Evolutionary conservation across 2,329 filamentous ascomycete genomes (phyloP).

Genomic region (Aspergillus unguis): DNA sequence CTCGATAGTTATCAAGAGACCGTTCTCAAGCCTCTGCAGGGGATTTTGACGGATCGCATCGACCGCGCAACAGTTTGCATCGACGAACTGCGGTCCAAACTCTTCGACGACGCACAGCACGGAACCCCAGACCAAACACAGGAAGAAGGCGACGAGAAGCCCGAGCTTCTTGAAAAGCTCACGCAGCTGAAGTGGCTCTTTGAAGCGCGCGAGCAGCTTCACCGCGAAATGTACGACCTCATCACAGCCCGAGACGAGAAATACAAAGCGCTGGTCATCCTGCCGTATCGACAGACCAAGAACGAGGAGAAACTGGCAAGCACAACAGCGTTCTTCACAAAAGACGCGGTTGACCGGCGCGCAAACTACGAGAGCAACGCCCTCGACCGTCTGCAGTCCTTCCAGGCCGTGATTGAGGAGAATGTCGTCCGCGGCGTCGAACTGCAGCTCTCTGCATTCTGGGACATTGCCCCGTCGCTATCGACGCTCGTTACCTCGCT

Average conservation of each 20-base stretch:
- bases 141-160: slow-evolving; percentile 92
- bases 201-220: slow-evolving; percentile 82
- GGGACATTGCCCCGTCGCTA: slow-evolving; percentile 90
- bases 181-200: slow-evolving; percentile 97
- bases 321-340: slow-evolving; percentile 76
- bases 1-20: slow-evolving; percentile 81
- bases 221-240: slow-evolving; percentile 81
- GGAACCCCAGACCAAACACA: slow-evolving; percentile 77
- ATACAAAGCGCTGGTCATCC: slow-evolving; percentile 78
- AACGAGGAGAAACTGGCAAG: slow-evolving; percentile 76
- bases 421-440: slow-evolving; percentile 87
- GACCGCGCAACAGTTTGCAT: slow-evolving; percentile 72
- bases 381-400: slow-evolving; percentile 69
- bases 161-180: slow-evolving; percentile 88
- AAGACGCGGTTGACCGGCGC: slow-evolving; percentile 71
- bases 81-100: slow-evolving; percentile 65
- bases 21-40: slow-evolving; percentile 80
- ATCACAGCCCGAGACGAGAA: slow-evolving; percentile 80
- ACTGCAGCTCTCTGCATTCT: slow-evolving; percentile 88
- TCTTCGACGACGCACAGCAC: slow-evolving; percentile 68
- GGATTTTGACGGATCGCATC: slow-evolving; percentile 73
- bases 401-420: slow-evolving; percentile 74
- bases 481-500: slow-evolving; percentile 75
- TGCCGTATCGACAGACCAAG: slow-evolving; percentile 70
- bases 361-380: slow-evolving; percentile 68